Evolutionary conservation across 1,139 yeast genomes (phyloP), one percentile per base, ranked within the genome.

Genomic region (Zygosaccharomyces pseudobailii): DNA sequence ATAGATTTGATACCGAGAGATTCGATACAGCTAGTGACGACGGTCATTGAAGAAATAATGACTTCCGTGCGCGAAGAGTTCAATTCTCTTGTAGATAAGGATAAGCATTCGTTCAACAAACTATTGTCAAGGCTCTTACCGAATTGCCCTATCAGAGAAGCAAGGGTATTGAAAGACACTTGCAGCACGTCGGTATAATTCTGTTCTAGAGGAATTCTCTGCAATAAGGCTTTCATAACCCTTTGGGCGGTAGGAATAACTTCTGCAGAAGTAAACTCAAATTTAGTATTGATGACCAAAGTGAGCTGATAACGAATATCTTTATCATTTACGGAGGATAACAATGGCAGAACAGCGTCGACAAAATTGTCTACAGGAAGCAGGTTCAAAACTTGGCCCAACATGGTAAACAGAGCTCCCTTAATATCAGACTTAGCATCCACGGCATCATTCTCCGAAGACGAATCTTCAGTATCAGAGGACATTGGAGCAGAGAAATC

Each of bases 1-100:
- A 92, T 84, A 50, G 84, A 76, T 61, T 88, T 86, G 24, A 95
- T 92, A 40, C 98, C 98, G 43, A 90, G 69, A 17, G 80, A 76
- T 47, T 82, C 79, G 46, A 87, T 77, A 48, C 87, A 70, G 52
- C 83, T 81, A 46, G 87, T 80, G 52, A 87, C 77, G 49, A 85
- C 82, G 58, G 84, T 79, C 49, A 89, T 73, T 1, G 96, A 79
- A 1, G 96, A 79, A 40, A 92, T 78, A 36, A 83, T 73, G n/a
- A 86, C 70, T 58, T 86, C 94, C 32, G 67, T 66, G 42, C 73
- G 71, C 50, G 72, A 75, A 54, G 76, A 69, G 38, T 84, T 68
- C 22, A 74, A 67, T 2, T 71, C 71, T 6, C 80, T 72, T 9
- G 84, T 75, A 36, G 83, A 68, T n/a, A 76, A 63, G 28, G 70